Conservation (phyloP, 495 filamentous ascomycete species). For the Paragyromitra xinjiangensis region DNA sequence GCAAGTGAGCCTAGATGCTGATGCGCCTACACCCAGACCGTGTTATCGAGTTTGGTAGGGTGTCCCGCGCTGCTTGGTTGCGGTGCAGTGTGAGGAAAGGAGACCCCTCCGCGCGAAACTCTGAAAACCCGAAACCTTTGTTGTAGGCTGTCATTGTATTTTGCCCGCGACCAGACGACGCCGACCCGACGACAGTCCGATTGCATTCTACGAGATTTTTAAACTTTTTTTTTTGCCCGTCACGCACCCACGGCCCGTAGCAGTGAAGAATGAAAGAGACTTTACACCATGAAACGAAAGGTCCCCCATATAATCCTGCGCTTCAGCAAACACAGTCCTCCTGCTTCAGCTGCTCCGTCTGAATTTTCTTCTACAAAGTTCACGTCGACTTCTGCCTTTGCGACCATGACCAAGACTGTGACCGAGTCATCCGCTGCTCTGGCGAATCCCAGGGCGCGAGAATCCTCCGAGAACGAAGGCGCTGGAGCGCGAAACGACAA, state of each 20-base stretch:
- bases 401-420: conserved; percentile 21
- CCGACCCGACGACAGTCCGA: conserved; percentile 35
- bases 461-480: conserved; percentile 47
- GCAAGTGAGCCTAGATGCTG: conserved; percentile 49
- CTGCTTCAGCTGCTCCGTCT: conserved; percentile 40
- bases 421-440: conserved; percentile 19
- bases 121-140: conserved; percentile 42
- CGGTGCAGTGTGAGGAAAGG: conserved; percentile 46
- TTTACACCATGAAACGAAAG: conserved; percentile 57
- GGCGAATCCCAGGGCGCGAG: conserved; percentile 47
- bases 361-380: conserved; percentile 43
- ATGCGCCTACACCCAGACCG: conserved; percentile 39
- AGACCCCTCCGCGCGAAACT: conserved; percentile 50
- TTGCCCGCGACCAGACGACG: conserved; percentile 41
- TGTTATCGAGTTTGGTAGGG: conserved; percentile 50
- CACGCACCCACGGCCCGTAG: conserved; percentile 41
- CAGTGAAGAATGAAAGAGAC: conserved; percentile 54
- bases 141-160: conserved; percentile 43
- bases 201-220: conserved; percentile 32
- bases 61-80: conserved; percentile 47
- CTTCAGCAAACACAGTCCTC: conserved; percentile 55
- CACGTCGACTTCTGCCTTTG: conserved; percentile 26
- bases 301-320: conserved; percentile 57
- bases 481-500: conserved; percentile 52
- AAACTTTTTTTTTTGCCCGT: conserved; percentile 21